Evolutionary conservation across 2,329 filamentous ascomycete species (phyloP).

Genomic region (Trichophaea hybrida): DNA sequence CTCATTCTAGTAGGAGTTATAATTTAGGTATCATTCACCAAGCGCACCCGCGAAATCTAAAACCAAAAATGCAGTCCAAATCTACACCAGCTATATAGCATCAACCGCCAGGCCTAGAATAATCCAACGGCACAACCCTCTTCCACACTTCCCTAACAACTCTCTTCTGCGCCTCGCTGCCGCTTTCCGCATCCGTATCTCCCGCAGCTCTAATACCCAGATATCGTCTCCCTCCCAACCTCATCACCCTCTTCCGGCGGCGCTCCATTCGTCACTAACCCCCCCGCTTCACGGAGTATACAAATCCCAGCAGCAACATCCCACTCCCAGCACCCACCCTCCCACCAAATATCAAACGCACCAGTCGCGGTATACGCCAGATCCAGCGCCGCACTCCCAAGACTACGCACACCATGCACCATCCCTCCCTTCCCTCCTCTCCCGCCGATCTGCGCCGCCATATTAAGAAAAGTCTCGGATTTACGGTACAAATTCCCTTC

Average conservation of each 20-base stretch:
- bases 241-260: constrained; percentile 39
- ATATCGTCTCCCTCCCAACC: constrained; percentile 53
- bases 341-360: constrained; percentile 68
- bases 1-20: no score
- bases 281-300: constrained; percentile 58
- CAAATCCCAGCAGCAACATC: constrained; percentile 64
- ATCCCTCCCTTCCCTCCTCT: constrained; percentile 42
- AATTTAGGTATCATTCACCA: no score
- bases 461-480: constrained; percentile 51
- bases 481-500: constrained; percentile 58
- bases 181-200: constrained; percentile 46
- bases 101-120: constrained; percentile 44
- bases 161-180: constrained; percentile 52
- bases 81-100: not conserved
- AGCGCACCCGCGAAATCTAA: no score
- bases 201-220: constrained; percentile 51
- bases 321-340: constrained; percentile 72
- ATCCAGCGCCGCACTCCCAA: constrained; percentile 61
- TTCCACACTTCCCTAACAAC: constrained; percentile 60
- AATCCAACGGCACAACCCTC: constrained; percentile 51
- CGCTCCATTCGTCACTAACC: constrained; percentile 59
- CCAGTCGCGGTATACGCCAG: constrained; percentile 63
- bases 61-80: not conserved
- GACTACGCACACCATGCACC: constrained; percentile 60
- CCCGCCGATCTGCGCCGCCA: constrained; percentile 53